Evolutionary conservation across 441 rosid genomes (phyloP).

Genomic region (Euphorbia celastroides): DNA sequence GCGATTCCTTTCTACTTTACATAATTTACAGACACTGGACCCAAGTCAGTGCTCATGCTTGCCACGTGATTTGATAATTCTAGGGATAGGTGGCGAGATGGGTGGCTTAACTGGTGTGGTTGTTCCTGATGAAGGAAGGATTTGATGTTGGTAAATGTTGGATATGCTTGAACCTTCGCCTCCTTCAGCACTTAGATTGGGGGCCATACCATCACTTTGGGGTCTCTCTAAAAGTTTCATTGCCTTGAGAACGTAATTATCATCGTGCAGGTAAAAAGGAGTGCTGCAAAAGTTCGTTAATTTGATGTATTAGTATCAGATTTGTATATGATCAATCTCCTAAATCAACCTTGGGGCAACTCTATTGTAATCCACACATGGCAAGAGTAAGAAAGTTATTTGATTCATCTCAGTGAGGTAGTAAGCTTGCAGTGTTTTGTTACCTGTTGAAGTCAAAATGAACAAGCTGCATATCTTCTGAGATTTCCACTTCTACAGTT

Average conservation of each 20-base stretch:
- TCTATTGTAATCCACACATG: background rate
- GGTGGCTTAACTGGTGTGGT: slow-evolving; percentile 46
- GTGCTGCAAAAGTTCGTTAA: slow-evolving; percentile 49
- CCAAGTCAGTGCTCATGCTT: slow-evolving; percentile 62
- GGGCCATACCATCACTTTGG: slow-evolving; percentile 30
- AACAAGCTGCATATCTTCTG: slow-evolving; percentile 99
- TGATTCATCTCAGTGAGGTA: background rate
- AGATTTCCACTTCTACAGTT: slow-evolving; percentile 97
- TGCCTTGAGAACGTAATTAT: slow-evolving; percentile 90
- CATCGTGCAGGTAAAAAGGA: slow-evolving; percentile 98
- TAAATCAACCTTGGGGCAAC: too few relatives aligned
- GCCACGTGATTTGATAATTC: slow-evolving; percentile 57
- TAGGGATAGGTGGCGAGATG: slow-evolving; percentile 58
- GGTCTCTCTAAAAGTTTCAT: slow-evolving; percentile 80
- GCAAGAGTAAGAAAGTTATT: slow-evolving; percentile 8
- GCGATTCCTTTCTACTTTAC: slow-evolving; percentile 35
- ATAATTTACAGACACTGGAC: slow-evolving; percentile 51
- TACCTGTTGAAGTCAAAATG: slow-evolving; percentile 98
- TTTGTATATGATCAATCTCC: background rate
- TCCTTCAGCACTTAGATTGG: slow-evolving; percentile 28
- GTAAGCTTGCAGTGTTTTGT: slow-evolving; percentile 8
- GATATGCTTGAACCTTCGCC: slow-evolving; percentile 58
- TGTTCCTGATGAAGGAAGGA: slow-evolving; percentile 32
- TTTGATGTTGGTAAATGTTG: slow-evolving; percentile 38
- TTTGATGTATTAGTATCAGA: slow-evolving; percentile 6